Base-by-base conservation (phyloP, 2,329 filamentous ascomycete genomes). In the Cadophora gregata region DNA sequence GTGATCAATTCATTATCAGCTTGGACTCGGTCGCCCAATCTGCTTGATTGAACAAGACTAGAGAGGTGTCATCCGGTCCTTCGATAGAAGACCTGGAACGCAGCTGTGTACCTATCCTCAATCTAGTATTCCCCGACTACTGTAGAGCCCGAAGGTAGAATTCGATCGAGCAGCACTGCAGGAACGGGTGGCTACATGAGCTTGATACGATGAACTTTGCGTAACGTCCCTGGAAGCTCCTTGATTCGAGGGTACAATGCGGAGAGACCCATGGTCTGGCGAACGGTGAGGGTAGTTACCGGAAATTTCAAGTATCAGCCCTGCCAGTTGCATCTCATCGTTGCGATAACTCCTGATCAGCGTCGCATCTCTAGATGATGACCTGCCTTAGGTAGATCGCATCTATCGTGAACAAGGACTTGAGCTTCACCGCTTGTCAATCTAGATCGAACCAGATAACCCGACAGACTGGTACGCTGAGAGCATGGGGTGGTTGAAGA, bases 101-200 rank as follows among this genome's bases (percentile, higher is more conserved):
- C 21, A 29, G 51, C 38, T 31, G 64, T 62, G 58, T 56, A 45
- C 38, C 33, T 36, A 59, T 63, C 55, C 58, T 53, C 55, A 59
- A 68, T 72, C 67, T 71, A 64, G 64, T 72, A 65, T 65, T 68
- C 69, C 68, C 59, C 67, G 59, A 68, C 64, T 65, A 64, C 55
- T 58, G 65, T 67, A 56, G 65, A 69, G 55, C 55, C 68, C 68
- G 67, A 67, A 68, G 55, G 64, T 63, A 56, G 48, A 45, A 50
- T 47, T 64, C 70, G 70, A 75, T 72, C 70, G 67, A 72, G 70
- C 64, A 69, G 68, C 69, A 70, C 71, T 69, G 73, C 74, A 75
- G 72, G 66, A 71, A 69, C 74, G 74, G 73, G 64, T 69, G 67
- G 68, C 68, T 72, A 75, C 73, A 74, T 73, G 48, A 58, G 59